Base-by-base conservation (phyloP, 163 green algal species). In the Chloromonas sp. region DNA sequence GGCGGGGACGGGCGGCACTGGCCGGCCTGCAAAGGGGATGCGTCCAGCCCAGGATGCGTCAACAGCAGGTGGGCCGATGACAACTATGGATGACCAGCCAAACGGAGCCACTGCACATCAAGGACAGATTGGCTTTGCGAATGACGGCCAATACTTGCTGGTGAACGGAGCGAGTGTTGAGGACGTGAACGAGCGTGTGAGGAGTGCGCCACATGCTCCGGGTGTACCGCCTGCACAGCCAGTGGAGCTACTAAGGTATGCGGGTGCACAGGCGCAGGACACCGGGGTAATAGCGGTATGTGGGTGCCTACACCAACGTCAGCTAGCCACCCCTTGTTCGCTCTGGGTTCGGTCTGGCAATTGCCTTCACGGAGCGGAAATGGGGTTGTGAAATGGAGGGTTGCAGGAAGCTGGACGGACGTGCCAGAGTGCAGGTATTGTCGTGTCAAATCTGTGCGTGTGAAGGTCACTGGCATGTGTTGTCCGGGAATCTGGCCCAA, bases 61-160 rank as follows among this genome's bases (percentile, higher is more conserved):
- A 60, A 58, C 11, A n/a, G 58, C 57, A 61, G 82, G 2, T 78
- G 70, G 36, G 2, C 58, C 5, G 60, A 60, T 14, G 58, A n/a
- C 15, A 59, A 74, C 3, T 36, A 36, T 36, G 3, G 70, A 13
- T 14, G 71, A 14, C 2, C 3, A 58, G 74, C 58, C 57, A 8
- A 8, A 78, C 15, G 60, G 62, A 74, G 79, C 13, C 62, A n/a
- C 58, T 14, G 71, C 2, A 61, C 36, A 70, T 79, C 60, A 0
- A 36, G 80, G 62, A 82, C 14, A 74, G 1, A 85, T 92, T 81
- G 92, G 93, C 58, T 98, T 98, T 90, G 94, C 95, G 1, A 98
- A 98, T 81, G 94, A 98, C 74, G 95, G 88, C 0, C 93, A 97
- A 86, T 93, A 95, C 61, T 88, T 98, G 77, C 77, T 97, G 82